phyloP scores from a whole-genome alignment of 768 basidiomycete genomes.

The Russula earlei region DNA sequence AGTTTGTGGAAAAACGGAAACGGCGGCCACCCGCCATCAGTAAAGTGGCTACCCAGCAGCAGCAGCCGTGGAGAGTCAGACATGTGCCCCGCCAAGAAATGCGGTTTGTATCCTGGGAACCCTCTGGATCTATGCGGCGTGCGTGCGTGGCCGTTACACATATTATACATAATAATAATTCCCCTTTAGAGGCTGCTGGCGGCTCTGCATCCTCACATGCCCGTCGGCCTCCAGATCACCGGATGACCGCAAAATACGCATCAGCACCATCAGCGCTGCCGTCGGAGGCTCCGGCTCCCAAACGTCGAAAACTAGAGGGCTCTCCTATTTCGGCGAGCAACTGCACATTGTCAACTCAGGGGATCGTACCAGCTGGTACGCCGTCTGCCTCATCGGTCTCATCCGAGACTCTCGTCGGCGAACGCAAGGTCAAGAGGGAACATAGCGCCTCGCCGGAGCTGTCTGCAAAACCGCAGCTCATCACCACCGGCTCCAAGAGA shows the following conservation, averaged over 20 bases:
- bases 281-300: not conserved
- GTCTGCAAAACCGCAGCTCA: not conserved
- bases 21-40: slow-evolving; percentile 4
- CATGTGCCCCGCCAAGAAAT: not conserved
- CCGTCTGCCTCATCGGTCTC: not conserved
- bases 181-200: not conserved
- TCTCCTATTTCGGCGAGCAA: not conserved
- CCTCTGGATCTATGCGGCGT: not conserved
- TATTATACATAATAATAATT: not conserved
- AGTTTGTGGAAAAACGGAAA: slow-evolving; percentile 9
- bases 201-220: not conserved
- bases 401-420: slow-evolving; percentile 6
- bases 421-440: slow-evolving; percentile 10
- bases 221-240: not conserved
- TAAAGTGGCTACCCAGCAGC: not conserved
- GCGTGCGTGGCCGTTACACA: not conserved
- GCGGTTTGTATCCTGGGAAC: not conserved
- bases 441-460: slow-evolving; percentile 13
- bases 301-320: not conserved
- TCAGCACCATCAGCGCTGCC: not conserved
- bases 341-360: not conserved
- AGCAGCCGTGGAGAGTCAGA: not conserved
- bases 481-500: slow-evolving; percentile 13
- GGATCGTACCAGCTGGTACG: not conserved
- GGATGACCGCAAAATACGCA: not conserved